These are phyloP conservation scores for Chrysopogon serrulatus DNA, from an alignment of 176 grass and related monocot species.

Conservation along the genomic window DNA sequence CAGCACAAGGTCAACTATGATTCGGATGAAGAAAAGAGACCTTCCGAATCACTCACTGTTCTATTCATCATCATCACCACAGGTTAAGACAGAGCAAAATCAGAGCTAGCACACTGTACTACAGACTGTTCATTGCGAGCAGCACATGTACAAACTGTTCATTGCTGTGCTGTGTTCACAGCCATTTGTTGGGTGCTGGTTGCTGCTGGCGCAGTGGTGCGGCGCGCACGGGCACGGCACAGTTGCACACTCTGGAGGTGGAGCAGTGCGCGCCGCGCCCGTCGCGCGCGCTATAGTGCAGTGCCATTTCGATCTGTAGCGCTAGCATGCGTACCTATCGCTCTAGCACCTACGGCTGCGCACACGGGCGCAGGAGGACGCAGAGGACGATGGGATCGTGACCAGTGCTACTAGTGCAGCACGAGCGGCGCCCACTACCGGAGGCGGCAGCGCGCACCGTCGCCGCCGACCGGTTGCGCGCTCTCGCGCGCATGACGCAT, in stretches of 20 bases:
- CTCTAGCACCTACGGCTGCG: background rate
- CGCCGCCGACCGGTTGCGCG: background rate
- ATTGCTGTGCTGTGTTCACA: background rate
- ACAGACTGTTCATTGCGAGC: background rate
- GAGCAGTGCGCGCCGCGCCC: background rate
- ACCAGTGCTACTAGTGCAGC: background rate
- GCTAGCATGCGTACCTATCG: background rate
- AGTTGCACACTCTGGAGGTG: background rate
- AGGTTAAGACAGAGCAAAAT: background rate
- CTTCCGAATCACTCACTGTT: background rate
- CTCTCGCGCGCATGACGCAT: background rate
- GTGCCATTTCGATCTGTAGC: background rate
- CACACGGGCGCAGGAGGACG: background rate
- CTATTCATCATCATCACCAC: background rate
- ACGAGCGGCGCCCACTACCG: background rate
- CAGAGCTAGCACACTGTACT: background rate
- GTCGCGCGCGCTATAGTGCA: background rate
- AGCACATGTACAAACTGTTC: background rate
- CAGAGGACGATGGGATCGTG: background rate
- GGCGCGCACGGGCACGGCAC: background rate
- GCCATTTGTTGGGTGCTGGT: background rate
- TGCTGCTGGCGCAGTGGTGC: background rate
- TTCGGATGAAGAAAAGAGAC: background rate
- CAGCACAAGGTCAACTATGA: slow-evolving; percentile 31
- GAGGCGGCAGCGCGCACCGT: background rate